Base-by-base conservation (phyloP, 83 land plant species). In the Thuja plicata region DNA sequence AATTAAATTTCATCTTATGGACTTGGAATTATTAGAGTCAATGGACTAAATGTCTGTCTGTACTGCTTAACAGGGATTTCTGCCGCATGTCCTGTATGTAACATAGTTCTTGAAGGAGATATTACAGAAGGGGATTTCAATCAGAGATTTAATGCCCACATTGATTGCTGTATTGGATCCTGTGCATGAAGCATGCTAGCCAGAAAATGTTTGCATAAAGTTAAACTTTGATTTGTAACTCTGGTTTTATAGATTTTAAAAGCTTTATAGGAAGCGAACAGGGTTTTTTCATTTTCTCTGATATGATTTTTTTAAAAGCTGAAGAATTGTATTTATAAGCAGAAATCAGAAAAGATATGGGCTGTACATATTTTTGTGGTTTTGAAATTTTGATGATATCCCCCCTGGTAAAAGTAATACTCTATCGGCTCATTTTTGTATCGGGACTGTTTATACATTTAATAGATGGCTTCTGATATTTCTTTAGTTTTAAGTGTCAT, bases 71-170 rank as follows among this genome's bases (percentile, higher is more conserved):
- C 35, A 83, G 85, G 85, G 32, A n/a, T 45, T 83, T 83, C 85
- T 83, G 85, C 35, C n/a, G 52, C 55, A 45, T 83, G 85, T 48
- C 85, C 85, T 10, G 37, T 83, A 45, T 83, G 85, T 83, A 30
- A 48, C 34, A 13, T n/a, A 45, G 85, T 83, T 48, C 85, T 83
- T 13, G 85, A 83, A 83, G 85, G 85, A 83, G 85, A 83, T 83
- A 83, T 83, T 83, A 32, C 13, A n/a, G 37, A 46, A 83, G 55
- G 34, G 32, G 85, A 83, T 27, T 83, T 83, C 85, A 83, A 83
- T 83, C 55, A 41, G 85, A 46, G 55, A 54, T 83, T 83, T 54
- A 83, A 83, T 83, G 52, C 52, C 17, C 85, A 83, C 52, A 34
- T 83, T 46, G 85, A 83, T 46, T 5, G 52, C 19, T 83, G 85